Base-by-base conservation (phyloP, 371 early-diverging fungal species). In the Nematocida sp. region DNA sequence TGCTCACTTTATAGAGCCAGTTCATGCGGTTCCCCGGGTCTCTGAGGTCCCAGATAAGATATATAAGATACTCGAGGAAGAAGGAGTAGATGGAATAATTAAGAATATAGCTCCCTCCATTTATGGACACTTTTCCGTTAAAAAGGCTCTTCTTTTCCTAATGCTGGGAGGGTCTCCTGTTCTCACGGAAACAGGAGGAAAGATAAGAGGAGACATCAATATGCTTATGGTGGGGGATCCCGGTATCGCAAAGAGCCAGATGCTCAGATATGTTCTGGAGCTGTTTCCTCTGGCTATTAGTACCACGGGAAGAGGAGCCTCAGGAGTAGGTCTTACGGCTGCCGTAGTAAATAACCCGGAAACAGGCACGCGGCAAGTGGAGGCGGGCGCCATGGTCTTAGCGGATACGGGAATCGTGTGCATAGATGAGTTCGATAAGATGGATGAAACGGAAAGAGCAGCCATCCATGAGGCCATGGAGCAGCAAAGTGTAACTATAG, bases 401-500 rank as follows among this genome's bases (percentile, higher is more conserved):
- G 97, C 94, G 16, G 99, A 99, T 79, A 88, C 93, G 35, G 97
- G 97, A 56, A 89, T 97, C 28, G 94, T 93, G 16, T 96, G 96
- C 84, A 97, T 99, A 50, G 99, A 99, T 86, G 99, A 99, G 86
- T 97, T 99, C 86, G 99, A 98, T 86, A 98, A 98, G 84, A 98
- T 98, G 97, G 89, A 89, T 61, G 96, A 96, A 75, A 86, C 88
- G 30, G 99, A 99, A 83, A 88, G 97, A 77, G 95, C 94, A 0
- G 96, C 97, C 1, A 96, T 99, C 83, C 99, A 99, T 86, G 99
- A 99, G 88, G 99, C 96, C 1, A 99, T 99, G 99, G 99, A 99
- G 86, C 98, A 99, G 86, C 97, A 97, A 81, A 93, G 94, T 0
- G 92, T 95, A 3, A 93, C 93, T 0, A 92, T 94, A 65, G 89